Percentiles rank a stretch among this genome's conserved stretches.
Evolutionary conservation across 805 yeast species (phyloP).

Genomic region (Cyberlindnera mrakii): DNA sequence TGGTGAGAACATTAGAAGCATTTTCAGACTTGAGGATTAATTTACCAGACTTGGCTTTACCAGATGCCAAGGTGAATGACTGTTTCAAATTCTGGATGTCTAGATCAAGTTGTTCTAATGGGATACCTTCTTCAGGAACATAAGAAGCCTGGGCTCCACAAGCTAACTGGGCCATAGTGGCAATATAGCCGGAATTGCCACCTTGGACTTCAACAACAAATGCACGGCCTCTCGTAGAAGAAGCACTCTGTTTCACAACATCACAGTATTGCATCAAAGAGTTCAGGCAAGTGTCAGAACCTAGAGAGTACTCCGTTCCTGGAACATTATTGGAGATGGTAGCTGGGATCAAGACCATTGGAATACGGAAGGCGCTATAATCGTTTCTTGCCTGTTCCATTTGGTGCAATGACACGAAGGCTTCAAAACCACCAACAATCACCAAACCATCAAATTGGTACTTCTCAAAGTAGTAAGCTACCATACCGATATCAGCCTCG

Average conservation of each 20-base stretch:
- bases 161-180: slow-evolving; percentile 60
- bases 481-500: slow-evolving; percentile 59
- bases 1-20: slow-evolving; percentile 64
- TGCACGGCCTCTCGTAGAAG: slow-evolving; percentile 71
- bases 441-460: slow-evolving; percentile 64
- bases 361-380: slow-evolving; percentile 70
- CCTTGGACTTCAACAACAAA: slow-evolving; percentile 84
- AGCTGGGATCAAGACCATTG: slow-evolving; percentile 74
- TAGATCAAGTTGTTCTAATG: slow-evolving; percentile 52
- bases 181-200: slow-evolving; percentile 77
- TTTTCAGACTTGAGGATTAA: slow-evolving; percentile 61
- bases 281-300: slow-evolving; percentile 72
- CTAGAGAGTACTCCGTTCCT: slow-evolving; percentile 74
- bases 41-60: slow-evolving; percentile 64
- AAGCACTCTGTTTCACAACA: slow-evolving; percentile 72
- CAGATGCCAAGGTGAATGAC: slow-evolving; percentile 55
- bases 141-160: slow-evolving; percentile 72
- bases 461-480: slow-evolving; percentile 69
- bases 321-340: slow-evolving; percentile 79
- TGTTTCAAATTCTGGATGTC: slow-evolving; percentile 59
- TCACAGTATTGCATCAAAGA: slow-evolving; percentile 69
- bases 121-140: slow-evolving; percentile 67
- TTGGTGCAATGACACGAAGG: slow-evolving; percentile 64
- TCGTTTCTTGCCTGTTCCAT: slow-evolving; percentile 51
- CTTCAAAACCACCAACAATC: slow-evolving; percentile 79